phyloP scores from a whole-genome alignment of 352 stramenopile genomes.

The Globisporangium apiculatum region DNA sequence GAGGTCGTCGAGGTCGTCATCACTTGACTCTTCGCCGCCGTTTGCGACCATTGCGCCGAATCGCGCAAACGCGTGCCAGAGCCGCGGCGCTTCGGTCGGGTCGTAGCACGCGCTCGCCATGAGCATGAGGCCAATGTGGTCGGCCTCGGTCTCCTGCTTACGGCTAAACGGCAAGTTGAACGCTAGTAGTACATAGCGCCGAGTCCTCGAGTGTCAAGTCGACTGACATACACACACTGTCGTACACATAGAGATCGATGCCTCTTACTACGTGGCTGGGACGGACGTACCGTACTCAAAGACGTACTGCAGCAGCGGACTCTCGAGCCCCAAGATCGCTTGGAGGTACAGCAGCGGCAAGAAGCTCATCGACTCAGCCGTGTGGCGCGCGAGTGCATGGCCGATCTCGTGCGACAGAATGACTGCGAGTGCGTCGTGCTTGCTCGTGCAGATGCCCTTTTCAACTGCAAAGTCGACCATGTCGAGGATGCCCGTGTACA shows the following conservation, averaged over 20 bases:
- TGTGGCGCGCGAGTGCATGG: conserved; percentile 56
- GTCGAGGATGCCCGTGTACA: conserved; percentile 62
- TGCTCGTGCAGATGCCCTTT: conserved; percentile 42
- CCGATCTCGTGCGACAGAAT: conserved; percentile 62
- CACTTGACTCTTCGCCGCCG: conserved; percentile 14
- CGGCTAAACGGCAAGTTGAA: conserved; percentile 62
- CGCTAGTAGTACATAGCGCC: conserved; percentile 11
- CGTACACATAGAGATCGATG: no score
- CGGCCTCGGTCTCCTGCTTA: conserved; percentile 51
- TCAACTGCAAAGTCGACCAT: conserved; percentile 55
- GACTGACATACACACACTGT: background rate
- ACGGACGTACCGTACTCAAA: conserved; percentile 41
- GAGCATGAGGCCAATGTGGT: conserved; percentile 77
- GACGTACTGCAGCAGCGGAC: conserved; percentile 51
- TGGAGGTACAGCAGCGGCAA: conserved; percentile 43
- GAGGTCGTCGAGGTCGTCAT: conserved; percentile 17
- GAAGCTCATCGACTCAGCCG: conserved; percentile 54
- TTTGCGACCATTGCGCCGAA: conserved; percentile 17
- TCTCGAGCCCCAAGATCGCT: conserved; percentile 40
- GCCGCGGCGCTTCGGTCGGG: conserved; percentile 35
- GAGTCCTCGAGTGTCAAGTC: background rate
- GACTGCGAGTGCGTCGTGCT: conserved; percentile 60
- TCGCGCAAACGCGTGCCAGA: conserved; percentile 36
- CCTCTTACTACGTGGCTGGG: no score
- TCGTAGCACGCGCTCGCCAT: conserved; percentile 71